These are phyloP conservation scores for Nidularia sp. DNA, from an alignment of 768 basidiomycete genomes.

Conservation along the genomic window DNA sequence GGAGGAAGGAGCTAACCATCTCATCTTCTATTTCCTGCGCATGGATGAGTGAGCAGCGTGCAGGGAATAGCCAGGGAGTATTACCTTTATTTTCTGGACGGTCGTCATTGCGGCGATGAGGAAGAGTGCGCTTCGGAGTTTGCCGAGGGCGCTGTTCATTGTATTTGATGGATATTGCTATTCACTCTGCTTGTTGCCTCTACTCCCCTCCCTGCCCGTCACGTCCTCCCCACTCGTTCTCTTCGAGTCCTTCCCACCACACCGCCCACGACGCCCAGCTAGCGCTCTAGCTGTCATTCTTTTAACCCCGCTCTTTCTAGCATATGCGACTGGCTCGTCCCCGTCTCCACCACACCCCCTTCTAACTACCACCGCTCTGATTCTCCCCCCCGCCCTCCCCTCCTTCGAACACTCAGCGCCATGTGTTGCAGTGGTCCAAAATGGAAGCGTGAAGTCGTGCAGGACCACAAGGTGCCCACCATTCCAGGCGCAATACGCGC, in stretches of 20 bases:
- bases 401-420: constrained; percentile 29
- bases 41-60: constrained; percentile 13
- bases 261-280: constrained; percentile 4
- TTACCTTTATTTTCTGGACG: constrained; percentile 84
- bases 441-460: constrained; percentile 97
- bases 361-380: no score
- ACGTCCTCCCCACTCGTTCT: constrained; percentile 2
- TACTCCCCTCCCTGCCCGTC: constrained; percentile 1
- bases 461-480: constrained; percentile 86
- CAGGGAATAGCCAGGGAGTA: constrained; percentile 13
- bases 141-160: constrained; percentile 23
- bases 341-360: constrained; percentile 20
- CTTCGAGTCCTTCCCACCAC: constrained; percentile 8
- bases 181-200: neutral
- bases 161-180: no score
- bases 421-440: constrained; percentile 69
- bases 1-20: constrained; percentile 88
- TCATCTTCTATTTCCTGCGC: constrained; percentile 91
- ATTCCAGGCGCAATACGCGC: neutral
- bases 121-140: constrained; percentile 22
- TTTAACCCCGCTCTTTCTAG: constrained; percentile 21
- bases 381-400: constrained; percentile 13
- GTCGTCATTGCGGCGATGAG: constrained; percentile 73
- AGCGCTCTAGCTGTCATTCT: constrained; percentile 16
- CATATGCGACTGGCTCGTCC: constrained; percentile 55